Evolutionary conservation across 2,329 filamentous ascomycete species (phyloP).

Genomic region (Neopestalotiopsis sp.): DNA sequence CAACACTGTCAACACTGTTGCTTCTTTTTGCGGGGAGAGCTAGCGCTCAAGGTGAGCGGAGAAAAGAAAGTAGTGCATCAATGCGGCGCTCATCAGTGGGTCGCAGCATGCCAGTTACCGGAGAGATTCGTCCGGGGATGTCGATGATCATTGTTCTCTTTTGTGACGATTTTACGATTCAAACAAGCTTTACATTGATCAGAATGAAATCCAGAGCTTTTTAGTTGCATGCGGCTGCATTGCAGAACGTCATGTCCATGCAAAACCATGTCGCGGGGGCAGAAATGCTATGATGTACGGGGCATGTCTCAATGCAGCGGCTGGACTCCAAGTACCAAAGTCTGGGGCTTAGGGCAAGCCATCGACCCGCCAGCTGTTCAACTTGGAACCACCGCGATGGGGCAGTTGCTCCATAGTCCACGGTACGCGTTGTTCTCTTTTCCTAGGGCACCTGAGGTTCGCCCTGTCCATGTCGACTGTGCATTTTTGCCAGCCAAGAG

Average conservation of each 20-base stretch:
- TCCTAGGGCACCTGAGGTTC: constrained; percentile 16
- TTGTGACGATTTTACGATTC: too few species aligned
- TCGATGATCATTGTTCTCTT: constrained; percentile 6
- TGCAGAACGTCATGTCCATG: too few species aligned
- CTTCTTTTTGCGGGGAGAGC: constrained; percentile 3
- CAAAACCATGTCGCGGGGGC: not conserved
- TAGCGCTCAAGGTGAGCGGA: not conserved
- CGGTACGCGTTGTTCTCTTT: not conserved
- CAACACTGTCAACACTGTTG: not conserved
- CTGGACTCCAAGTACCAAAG: not conserved
- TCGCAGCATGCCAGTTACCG: not conserved
- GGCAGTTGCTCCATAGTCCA: too few species aligned
- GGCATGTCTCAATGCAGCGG: not conserved
- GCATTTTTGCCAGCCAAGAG: constrained; percentile 53
- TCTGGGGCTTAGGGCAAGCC: not conserved
- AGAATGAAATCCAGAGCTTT: too few species aligned
- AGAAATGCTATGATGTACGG: not conserved
- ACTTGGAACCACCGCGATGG: too few species aligned
- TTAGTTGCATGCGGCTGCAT: too few species aligned
- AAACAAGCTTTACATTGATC: too few species aligned
- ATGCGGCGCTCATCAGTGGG: not conserved
- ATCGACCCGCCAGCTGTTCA: not conserved
- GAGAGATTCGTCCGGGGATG: not conserved
- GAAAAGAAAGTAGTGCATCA: not conserved
- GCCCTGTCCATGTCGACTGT: constrained; percentile 33